These are phyloP conservation scores for Geotrichum carabidarum DNA, from an alignment of 1,139 yeast genomes.

Conservation along the genomic window DNA sequence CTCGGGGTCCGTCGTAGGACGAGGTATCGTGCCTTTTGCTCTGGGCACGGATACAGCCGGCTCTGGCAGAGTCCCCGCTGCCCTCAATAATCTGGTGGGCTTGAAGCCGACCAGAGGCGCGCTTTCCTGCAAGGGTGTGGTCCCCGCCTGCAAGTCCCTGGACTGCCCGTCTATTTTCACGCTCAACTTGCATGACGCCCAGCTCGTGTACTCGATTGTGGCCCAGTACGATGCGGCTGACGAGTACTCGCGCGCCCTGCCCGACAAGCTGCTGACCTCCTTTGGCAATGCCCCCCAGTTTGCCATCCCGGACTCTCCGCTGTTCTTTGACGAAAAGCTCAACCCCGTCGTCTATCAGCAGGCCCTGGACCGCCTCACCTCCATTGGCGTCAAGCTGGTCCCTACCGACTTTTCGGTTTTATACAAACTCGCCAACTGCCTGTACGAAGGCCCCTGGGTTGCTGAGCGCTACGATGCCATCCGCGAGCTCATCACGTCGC, in stretches of 20 bases:
- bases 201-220: conserved; percentile 60
- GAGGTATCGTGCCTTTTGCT: conserved; percentile 82
- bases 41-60: conserved; percentile 99
- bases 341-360: conserved; percentile 63
- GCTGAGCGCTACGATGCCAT: conserved; percentile 87
- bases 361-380: conserved; percentile 55
- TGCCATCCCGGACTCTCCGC: conserved; percentile 67
- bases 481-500: conserved; percentile 63
- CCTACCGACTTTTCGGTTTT: conserved; percentile 68
- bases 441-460: conserved; percentile 99
- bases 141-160: conserved; percentile 93
- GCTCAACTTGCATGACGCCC: conserved; percentile 75
- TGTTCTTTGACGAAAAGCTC: conserved; percentile 76
- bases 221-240: conserved; percentile 73
- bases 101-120: conserved; percentile 88
- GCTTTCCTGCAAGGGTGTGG: conserved; percentile 80
- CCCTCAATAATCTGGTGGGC: conserved; percentile 82
- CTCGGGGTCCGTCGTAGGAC: conserved; percentile 83
- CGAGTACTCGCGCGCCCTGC: conserved; percentile 73
- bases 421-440: conserved; percentile 74
- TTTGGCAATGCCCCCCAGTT: conserved; percentile 58
- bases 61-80: conserved; percentile 97
- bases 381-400: conserved; percentile 54
- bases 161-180: conserved; percentile 90
- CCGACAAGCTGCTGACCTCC: conserved; percentile 55